These are phyloP conservation scores for Fusarium keratoplasticum DNA, from an alignment of 2,329 filamentous ascomycete genomes.

Conservation along the genomic window DNA sequence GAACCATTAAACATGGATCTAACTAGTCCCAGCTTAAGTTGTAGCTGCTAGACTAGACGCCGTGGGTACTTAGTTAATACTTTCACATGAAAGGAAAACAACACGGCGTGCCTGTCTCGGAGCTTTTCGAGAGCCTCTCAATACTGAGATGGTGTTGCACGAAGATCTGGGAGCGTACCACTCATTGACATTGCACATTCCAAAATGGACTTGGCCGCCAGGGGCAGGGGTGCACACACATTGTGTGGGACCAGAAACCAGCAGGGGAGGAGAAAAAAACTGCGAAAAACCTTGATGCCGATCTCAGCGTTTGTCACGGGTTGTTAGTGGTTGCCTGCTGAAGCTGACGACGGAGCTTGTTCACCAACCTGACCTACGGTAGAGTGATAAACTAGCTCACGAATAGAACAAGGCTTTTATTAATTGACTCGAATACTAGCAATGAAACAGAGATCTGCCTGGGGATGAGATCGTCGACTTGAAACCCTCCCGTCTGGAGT, in stretches of 20 bases:
- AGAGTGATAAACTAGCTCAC: not conserved
- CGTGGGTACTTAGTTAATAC: not conserved
- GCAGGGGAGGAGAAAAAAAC: not conserved
- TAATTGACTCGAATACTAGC: not conserved
- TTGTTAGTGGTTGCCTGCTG: not conserved
- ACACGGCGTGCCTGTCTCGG: not conserved
- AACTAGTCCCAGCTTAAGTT: not conserved
- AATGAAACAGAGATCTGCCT: not conserved
- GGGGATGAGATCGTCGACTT: not conserved
- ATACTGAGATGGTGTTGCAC: not conserved
- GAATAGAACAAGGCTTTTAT: not conserved
- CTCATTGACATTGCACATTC: constrained; percentile 10
- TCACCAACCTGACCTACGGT: not conserved
- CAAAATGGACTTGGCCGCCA: constrained; percentile 4
- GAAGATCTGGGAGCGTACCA: not conserved
- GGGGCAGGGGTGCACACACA: constrained; percentile 16
- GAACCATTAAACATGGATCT: not conserved
- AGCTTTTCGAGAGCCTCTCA: not conserved
- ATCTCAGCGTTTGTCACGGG: not conserved
- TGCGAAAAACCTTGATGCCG: not conserved
- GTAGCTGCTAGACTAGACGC: not conserved
- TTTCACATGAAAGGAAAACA: not conserved
- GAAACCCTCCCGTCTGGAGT: not conserved
- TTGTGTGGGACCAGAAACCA: constrained; percentile 8
- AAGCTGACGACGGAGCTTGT: not conserved